A percentile compares a stretch with the other conserved stretches of the same genome.
These are phyloP conservation scores for Neostapfia colusana DNA, from an alignment of 176 grass and related monocot species.

Conservation along the genomic window DNA sequence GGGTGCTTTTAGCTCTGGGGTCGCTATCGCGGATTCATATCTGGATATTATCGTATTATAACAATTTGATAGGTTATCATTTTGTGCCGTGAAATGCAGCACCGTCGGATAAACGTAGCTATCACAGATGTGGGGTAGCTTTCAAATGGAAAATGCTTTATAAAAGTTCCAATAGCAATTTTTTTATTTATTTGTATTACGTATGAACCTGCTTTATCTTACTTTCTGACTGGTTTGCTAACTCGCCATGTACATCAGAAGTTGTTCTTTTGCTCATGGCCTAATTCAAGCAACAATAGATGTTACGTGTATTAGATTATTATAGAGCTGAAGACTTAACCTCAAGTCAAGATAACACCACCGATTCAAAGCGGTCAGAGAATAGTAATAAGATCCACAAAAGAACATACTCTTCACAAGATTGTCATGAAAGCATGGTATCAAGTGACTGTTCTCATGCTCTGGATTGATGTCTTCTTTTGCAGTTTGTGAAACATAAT, in stretches of 20 bases:
- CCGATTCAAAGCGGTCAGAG: not conserved
- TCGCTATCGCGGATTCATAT: slow-evolving; percentile 44
- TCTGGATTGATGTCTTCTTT: not conserved
- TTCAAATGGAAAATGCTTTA: slow-evolving; percentile 14
- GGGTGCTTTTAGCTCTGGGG: slow-evolving; percentile 20
- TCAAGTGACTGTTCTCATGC: not conserved
- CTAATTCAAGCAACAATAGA: not conserved
- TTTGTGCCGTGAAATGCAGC: slow-evolving; percentile 30
- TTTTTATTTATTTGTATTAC: not conserved
- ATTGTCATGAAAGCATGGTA: not conserved
- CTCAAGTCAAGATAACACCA: not conserved
- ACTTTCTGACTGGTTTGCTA: not conserved
- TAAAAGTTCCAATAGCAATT: not conserved
- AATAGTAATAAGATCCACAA: not conserved
- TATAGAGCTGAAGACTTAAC: too few species aligned
- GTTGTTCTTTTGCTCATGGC: not conserved
- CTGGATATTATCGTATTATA: slow-evolving; percentile 34
- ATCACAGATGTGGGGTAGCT: slow-evolving; percentile 28
- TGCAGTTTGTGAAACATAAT: not conserved
- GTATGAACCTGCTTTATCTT: slow-evolving; percentile 1
- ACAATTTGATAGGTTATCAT: slow-evolving; percentile 36
- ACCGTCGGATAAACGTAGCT: slow-evolving; percentile 32
- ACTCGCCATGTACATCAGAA: not conserved
- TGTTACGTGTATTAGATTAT: not conserved
- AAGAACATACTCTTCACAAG: not conserved